Evolutionary conservation across 176 grass and related monocot species (phyloP).

Genomic region (Zoysia pacifica): DNA sequence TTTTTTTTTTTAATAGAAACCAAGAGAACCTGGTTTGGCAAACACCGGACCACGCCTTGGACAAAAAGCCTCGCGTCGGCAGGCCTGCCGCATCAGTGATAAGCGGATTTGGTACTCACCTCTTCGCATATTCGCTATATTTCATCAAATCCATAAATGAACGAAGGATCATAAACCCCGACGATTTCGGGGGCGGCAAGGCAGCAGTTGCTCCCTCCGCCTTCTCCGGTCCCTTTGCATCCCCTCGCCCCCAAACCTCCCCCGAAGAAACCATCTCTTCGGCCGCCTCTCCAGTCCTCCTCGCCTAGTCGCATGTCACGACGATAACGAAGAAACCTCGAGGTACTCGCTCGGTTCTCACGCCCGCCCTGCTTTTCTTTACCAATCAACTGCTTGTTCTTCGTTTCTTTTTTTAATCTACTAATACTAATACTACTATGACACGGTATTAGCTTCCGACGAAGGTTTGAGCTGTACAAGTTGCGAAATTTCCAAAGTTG

Average conservation of each 20-base stretch:
- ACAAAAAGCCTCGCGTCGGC: too few relatives aligned
- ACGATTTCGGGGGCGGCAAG: too few relatives aligned
- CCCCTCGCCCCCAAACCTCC: neutral
- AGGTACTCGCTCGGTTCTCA: constrained; percentile 8
- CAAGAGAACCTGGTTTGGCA: too few relatives aligned
- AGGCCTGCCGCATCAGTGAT: too few relatives aligned
- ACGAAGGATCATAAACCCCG: too few relatives aligned
- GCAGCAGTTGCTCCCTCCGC: neutral
- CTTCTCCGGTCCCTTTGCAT: neutral
- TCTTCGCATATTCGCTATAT: too few relatives aligned
- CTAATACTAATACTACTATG: too few relatives aligned
- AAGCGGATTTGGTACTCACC: too few relatives aligned
- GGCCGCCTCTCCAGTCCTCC: neutral
- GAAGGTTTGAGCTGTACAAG: neutral
- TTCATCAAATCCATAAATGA: too few relatives aligned
- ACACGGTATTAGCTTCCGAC: neutral
- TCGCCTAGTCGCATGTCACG: neutral
- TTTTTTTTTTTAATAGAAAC: too few relatives aligned
- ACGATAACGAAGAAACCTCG: neutral
- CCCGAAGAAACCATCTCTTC: neutral
- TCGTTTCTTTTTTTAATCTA: neutral
- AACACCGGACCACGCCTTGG: too few relatives aligned
- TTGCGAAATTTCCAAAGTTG: neutral
- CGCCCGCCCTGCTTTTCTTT: neutral
- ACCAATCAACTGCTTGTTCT: neutral